These are phyloP conservation scores for Mucuna pruriens DNA, from an alignment of 306 rosid species.

Conservation along the genomic window DNA sequence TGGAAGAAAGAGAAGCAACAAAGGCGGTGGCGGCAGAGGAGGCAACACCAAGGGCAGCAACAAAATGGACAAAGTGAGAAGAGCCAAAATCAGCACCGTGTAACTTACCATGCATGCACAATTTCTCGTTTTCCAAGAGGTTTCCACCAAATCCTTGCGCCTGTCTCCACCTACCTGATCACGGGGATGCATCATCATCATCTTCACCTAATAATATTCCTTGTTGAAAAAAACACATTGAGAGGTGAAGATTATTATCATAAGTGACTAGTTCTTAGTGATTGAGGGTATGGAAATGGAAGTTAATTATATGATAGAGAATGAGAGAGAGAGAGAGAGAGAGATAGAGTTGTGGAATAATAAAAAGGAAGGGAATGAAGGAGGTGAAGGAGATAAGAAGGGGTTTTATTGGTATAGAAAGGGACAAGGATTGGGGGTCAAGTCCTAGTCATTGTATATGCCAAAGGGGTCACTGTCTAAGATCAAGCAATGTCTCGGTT, in stretches of 20 bases:
- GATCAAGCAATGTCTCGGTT: conserved; percentile 48
- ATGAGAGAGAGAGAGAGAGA: background rate
- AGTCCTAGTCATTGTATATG: conserved; percentile 43
- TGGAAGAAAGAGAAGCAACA: conserved; percentile 58
- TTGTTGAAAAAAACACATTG: conserved; percentile 9
- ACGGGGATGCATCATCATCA: conserved; percentile 13
- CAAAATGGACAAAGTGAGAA: conserved; percentile 54
- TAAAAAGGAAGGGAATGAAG: background rate
- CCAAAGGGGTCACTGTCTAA: conserved; percentile 46
- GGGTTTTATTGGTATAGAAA: conserved; percentile 39
- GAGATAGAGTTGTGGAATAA: background rate
- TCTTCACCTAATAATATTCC: background rate
- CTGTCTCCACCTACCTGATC: background rate
- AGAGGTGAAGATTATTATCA: background rate
- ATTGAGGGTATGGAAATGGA: background rate
- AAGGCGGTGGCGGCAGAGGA: conserved; percentile 84
- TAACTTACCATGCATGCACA: conserved; percentile 53
- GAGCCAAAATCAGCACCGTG: conserved; percentile 51
- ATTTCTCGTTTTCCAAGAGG: background rate
- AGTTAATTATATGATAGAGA: background rate
- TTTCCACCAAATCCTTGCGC: background rate
- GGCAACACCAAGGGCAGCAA: conserved; percentile 70
- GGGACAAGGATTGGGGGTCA: conserved; percentile 41
- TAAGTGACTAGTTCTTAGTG: background rate
- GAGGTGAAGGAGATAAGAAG: background rate